phyloP scores from a whole-genome alignment of 345 rosid species.

The Stellera chamaejasme region DNA sequence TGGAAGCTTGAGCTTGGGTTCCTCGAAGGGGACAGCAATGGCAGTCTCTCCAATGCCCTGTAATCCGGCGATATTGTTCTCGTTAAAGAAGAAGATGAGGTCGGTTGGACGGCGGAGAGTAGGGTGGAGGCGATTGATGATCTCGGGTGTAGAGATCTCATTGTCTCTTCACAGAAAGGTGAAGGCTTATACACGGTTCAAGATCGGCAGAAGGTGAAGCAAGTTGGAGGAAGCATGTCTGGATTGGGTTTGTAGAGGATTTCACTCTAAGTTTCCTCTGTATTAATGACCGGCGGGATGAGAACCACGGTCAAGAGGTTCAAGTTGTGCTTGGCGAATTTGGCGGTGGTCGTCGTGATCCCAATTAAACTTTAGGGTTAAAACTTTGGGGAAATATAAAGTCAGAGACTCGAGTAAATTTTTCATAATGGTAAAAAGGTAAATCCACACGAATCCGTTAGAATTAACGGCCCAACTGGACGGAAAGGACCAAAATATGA shows the following conservation, averaged over 20 bases:
- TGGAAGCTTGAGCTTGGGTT: constrained; percentile 39
- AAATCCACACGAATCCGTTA: too few species aligned
- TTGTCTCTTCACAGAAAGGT: constrained; percentile 32
- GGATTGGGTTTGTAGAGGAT: constrained; percentile 92
- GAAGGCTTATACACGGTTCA: constrained; percentile 19
- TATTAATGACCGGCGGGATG: constrained; percentile 10
- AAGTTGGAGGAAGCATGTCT: constrained; percentile 90
- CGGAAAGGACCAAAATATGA: too few species aligned
- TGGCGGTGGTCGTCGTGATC: too few species aligned
- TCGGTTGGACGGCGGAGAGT: constrained; percentile 25
- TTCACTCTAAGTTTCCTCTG: constrained; percentile 28
- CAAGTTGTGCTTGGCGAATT: too few species aligned
- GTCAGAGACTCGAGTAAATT: too few species aligned
- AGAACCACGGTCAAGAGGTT: too few species aligned
- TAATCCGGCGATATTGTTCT: constrained; percentile 29
- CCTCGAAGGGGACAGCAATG: constrained; percentile 30
- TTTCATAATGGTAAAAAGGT: too few species aligned
- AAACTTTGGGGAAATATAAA: too few species aligned
- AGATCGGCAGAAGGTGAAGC: constrained; percentile 71
- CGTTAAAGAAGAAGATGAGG: constrained; percentile 74
- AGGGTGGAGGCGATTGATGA: constrained; percentile 35
- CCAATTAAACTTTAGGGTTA: too few species aligned
- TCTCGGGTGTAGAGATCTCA: constrained; percentile 33
- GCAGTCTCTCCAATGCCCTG: constrained; percentile 42
- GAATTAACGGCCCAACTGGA: too few species aligned